Evolutionary conservation across 208 protist species (phyloP).

Genomic region (Trichomonas gallinae): DNA sequence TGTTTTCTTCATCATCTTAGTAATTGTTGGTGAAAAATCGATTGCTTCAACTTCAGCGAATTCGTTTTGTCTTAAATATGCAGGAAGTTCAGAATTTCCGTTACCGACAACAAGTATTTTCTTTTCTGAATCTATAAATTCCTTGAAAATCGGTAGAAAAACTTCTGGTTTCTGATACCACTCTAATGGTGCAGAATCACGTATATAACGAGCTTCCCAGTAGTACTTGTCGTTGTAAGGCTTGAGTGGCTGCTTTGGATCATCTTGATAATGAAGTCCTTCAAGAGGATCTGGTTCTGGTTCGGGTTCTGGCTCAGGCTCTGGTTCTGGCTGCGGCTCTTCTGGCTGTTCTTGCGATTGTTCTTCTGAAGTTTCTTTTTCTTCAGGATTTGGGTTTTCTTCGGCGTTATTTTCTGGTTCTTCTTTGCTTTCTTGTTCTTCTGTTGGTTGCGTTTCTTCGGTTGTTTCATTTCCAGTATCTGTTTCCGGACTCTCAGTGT

Average conservation of each 20-base stretch:
- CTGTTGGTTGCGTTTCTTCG: not conserved
- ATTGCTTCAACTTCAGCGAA: not conserved
- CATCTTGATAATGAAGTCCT: not conserved
- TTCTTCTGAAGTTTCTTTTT: not conserved
- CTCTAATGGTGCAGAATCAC: not conserved
- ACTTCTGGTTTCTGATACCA: not conserved
- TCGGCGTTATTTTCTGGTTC: not conserved
- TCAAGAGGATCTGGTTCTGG: constrained; percentile 10
- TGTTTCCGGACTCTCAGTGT: not conserved
- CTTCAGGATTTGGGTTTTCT: not conserved
- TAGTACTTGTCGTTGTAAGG: not conserved
- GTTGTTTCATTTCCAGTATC: not conserved
- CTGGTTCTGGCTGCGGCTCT: not conserved
- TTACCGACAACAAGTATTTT: not conserved
- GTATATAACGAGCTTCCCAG: not conserved
- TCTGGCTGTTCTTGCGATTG: not conserved
- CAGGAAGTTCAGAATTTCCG: not conserved
- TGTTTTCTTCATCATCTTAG: not conserved
- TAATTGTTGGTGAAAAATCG: not conserved
- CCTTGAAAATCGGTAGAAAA: not conserved
- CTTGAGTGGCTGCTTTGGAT: not conserved
- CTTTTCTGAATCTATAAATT: not conserved
- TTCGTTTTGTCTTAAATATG: not conserved
- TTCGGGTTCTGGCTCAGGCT: not conserved
- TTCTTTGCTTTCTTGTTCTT: not conserved